A percentile compares a stretch with the other conserved stretches of the same genome.
Evolutionary conservation across 2,329 filamentous ascomycete genomes (phyloP).

Genomic region (Xylariaceae sp.): DNA sequence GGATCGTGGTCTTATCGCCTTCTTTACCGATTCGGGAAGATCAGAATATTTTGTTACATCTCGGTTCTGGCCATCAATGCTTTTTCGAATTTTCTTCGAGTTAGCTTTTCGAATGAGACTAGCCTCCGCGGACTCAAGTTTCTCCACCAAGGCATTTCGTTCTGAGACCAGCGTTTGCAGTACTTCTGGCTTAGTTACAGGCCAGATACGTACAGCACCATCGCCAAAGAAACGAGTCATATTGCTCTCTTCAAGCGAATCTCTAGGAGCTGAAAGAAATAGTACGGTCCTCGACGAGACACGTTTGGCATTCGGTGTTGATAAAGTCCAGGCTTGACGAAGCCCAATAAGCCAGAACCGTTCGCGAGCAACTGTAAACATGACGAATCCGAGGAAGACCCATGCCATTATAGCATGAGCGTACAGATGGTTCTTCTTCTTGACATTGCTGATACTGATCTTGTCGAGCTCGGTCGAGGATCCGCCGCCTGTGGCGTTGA

Average conservation of each 20-base stretch:
- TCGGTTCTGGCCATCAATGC: constrained; percentile 9
- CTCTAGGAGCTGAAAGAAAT: constrained; percentile 83
- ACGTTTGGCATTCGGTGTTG: constrained; percentile 79
- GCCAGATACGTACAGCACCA: constrained; percentile 82
- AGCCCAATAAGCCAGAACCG: constrained; percentile 92
- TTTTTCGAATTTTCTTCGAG: constrained; percentile 55
- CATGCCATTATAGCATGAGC: constrained; percentile 83
- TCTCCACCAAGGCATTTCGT: constrained; percentile 74
- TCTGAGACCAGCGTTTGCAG: constrained; percentile 80
- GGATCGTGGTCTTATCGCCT: constrained; percentile 52
- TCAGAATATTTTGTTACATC: constrained; percentile 22
- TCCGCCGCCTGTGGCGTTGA: constrained; percentile 82
- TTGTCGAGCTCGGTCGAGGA: constrained; percentile 69
- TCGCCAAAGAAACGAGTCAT: constrained; percentile 79
- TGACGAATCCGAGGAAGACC: constrained; percentile 84
- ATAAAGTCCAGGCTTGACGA: constrained; percentile 90
- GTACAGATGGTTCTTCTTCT: constrained; percentile 71
- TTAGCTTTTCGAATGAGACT: constrained; percentile 79
- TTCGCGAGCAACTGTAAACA: constrained; percentile 89
- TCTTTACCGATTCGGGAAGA: constrained; percentile 34
- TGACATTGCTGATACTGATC: constrained; percentile 59
- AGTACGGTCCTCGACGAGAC: constrained; percentile 91
- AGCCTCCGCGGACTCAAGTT: constrained; percentile 83
- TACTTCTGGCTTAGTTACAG: constrained; percentile 73
- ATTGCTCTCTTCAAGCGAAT: constrained; percentile 75